Conservation (phyloP, 345 rosid genomes). For the sweet orange (Citrus sinensis) region DNA sequence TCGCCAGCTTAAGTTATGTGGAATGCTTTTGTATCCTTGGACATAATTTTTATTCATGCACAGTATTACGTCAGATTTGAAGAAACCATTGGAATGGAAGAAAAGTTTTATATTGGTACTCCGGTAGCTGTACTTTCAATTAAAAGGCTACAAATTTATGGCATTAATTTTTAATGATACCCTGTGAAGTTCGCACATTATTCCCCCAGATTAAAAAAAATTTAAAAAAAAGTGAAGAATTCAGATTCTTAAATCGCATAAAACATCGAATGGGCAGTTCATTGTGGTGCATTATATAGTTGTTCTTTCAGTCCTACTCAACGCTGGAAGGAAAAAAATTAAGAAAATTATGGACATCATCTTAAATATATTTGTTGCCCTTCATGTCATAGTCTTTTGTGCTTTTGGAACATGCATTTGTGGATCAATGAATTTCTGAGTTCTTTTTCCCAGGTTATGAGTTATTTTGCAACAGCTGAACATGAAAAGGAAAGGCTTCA, state of each 20-base stretch:
- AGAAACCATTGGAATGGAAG: not conserved
- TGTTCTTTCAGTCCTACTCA: not conserved
- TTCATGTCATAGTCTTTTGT: not conserved
- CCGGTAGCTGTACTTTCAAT: not conserved
- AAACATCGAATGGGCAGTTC: not conserved
- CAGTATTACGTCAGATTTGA: not conserved
- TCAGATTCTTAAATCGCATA: not conserved
- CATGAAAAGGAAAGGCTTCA: slow-evolving; percentile 87
- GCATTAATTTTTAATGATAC: not conserved
- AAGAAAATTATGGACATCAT: not conserved
- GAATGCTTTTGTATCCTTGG: not conserved
- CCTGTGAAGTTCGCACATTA: not conserved
- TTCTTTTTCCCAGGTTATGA: slow-evolving; percentile 58
- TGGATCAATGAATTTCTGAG: slow-evolving; percentile 5
- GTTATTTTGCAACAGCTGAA: slow-evolving; percentile 74
- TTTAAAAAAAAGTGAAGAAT: not conserved
- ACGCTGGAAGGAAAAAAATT: not conserved
- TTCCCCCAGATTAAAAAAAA: no score
- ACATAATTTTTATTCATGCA: not conserved
- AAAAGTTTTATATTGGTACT: not conserved
- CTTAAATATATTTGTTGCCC: not conserved
- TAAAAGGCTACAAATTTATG: not conserved
- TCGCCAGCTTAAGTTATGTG: not conserved
- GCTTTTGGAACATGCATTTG: not conserved
- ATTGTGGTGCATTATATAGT: not conserved